Percentiles rank a stretch among this genome's conserved stretches.
phyloP scores from a whole-genome alignment of 1,284 basidiomycete species.

The Farysia itapuensis region DNA sequence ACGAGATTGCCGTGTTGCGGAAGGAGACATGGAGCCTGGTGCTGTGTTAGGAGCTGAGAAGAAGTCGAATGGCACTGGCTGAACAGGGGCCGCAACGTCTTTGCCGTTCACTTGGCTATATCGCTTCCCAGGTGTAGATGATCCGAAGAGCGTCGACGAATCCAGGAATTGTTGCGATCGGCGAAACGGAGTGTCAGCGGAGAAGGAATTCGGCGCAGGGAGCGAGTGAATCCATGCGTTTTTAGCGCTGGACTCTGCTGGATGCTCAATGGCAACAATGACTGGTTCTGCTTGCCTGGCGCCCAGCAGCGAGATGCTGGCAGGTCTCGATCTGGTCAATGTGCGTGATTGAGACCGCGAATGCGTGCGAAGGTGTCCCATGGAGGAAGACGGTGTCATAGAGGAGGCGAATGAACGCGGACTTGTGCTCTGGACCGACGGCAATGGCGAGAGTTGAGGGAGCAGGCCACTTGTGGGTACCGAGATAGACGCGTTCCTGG shows the following conservation, averaged over 20 bases:
- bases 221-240: not conserved
- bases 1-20: slow-evolving; percentile 19
- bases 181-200: slow-evolving; percentile 1
- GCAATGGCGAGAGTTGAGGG: slow-evolving; percentile 10
- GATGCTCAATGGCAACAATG: slow-evolving; percentile 35
- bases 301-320: slow-evolving; percentile 33
- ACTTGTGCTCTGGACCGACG: not conserved
- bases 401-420: not conserved
- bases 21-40: slow-evolving; percentile 5
- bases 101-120: not conserved
- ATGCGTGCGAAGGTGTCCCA: slow-evolving; percentile 14
- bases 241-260: slow-evolving; percentile 4
- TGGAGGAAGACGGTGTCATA: not conserved
- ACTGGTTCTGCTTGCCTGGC: slow-evolving; percentile 27
- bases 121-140: not conserved
- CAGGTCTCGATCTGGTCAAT: slow-evolving; percentile 14
- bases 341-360: slow-evolving; percentile 26
- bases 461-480: slow-evolving; percentile 28
- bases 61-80: slow-evolving; percentile 11
- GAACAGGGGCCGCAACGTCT: slow-evolving; percentile 1
- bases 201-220: not conserved
- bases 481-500: slow-evolving; percentile 44
- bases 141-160: slow-evolving; percentile 20
- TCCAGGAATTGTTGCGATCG: slow-evolving; percentile 29
- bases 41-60: slow-evolving; percentile 4